A percentile compares a stretch with the other conserved stretches of the same genome.
Evolutionary conservation across 208 protist species (phyloP).

Genomic region (Trypanosoma avium): DNA sequence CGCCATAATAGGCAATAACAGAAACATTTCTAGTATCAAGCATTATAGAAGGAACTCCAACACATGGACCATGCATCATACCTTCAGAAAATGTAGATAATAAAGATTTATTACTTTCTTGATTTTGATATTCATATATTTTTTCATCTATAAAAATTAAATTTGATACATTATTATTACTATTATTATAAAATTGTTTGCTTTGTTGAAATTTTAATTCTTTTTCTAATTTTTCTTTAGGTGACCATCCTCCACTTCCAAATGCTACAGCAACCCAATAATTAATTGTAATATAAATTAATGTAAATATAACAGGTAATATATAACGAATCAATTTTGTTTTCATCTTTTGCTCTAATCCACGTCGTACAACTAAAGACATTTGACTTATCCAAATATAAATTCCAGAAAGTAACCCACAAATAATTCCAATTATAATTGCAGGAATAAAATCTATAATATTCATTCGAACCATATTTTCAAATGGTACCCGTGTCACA

Average conservation of each 20-base stretch:
- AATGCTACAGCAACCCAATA: constrained; percentile 38
- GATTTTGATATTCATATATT: neutral
- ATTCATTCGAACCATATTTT: constrained; percentile 44
- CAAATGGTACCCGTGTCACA: constrained; percentile 36
- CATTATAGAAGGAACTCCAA: constrained; percentile 35
- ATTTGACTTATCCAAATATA: constrained; percentile 46
- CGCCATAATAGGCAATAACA: constrained; percentile 50
- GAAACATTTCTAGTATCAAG: constrained; percentile 37
- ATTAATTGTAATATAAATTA: constrained; percentile 42
- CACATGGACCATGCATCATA: constrained; percentile 26
- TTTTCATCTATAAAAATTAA: neutral
- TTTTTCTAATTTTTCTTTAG: neutral
- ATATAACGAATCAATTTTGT: constrained; percentile 43
- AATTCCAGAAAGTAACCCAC: constrained; percentile 34
- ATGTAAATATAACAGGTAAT: constrained; percentile 40
- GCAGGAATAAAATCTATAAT: constrained; percentile 43
- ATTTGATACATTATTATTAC: neutral
- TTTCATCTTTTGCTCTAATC: constrained; percentile 29
- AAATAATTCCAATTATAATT: constrained; percentile 38
- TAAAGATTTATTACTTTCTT: neutral
- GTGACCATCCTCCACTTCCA: constrained; percentile 18
- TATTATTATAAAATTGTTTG: neutral
- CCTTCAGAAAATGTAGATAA: neutral
- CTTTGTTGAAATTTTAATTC: neutral
- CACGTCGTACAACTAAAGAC: constrained; percentile 37